phyloP scores from a whole-genome alignment of 768 basidiomycete genomes.

The Dacryopinax primogenitus region DNA sequence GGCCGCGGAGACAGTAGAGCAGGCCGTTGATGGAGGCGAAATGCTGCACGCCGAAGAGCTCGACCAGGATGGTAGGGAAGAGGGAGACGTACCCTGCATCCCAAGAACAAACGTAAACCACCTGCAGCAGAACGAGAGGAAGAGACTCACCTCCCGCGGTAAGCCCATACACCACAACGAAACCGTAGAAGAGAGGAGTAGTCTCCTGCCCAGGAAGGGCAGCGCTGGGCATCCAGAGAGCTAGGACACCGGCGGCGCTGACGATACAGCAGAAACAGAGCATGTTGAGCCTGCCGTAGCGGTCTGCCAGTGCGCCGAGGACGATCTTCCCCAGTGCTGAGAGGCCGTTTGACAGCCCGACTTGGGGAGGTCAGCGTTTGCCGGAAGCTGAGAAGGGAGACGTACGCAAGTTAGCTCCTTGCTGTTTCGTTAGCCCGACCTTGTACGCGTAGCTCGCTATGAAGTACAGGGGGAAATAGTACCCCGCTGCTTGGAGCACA shows the following conservation, averaged over 20 bases:
- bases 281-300: constrained; percentile 17
- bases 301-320: constrained; percentile 19
- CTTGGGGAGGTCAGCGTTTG: not conserved
- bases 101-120: not conserved
- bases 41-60: constrained; percentile 5
- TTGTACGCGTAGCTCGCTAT: constrained; percentile 4
- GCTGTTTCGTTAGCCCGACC: constrained; percentile 1
- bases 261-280: constrained; percentile 15
- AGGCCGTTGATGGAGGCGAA: constrained; percentile 1
- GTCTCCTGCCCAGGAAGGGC: not conserved
- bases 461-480: not conserved
- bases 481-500: not conserved
- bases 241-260: constrained; percentile 12
- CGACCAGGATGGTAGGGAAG: constrained; percentile 1
- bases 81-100: not conserved
- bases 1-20: constrained; percentile 3
- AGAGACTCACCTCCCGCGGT: not conserved
- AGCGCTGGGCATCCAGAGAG: constrained; percentile 17
- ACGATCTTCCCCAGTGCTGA: constrained; percentile 20
- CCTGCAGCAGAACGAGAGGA: not conserved
- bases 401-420: not conserved
- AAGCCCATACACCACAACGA: not conserved
- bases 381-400: not conserved
- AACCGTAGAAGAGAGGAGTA: not conserved
- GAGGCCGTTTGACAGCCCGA: constrained; percentile 16